Conservation (phyloP, 805 yeast genomes). For the Naumovozyma baii region DNA sequence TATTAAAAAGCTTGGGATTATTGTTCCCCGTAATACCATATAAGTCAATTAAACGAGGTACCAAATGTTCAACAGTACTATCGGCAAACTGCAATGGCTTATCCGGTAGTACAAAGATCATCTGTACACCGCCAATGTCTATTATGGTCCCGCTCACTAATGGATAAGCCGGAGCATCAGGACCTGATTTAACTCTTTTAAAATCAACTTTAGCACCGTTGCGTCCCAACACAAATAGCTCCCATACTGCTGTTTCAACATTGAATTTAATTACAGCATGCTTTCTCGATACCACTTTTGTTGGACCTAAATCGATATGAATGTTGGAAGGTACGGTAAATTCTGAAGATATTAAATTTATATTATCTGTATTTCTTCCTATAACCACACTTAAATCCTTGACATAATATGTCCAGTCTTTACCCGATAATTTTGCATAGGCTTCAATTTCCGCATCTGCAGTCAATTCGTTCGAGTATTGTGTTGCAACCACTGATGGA, state of each 20-base stretch:
- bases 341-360: background rate
- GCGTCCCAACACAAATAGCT: constrained; percentile 69
- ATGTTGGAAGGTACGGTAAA: background rate
- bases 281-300: constrained; percentile 86
- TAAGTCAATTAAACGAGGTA: constrained; percentile 23
- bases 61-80: constrained; percentile 26
- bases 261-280: constrained; percentile 83
- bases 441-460: constrained; percentile 74
- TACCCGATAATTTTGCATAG: constrained; percentile 89
- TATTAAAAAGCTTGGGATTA: constrained; percentile 8
- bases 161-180: constrained; percentile 38
- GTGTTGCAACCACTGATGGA: constrained; percentile 62
- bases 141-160: constrained; percentile 76
- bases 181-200: constrained; percentile 35
- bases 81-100: constrained; percentile 56
- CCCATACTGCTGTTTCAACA: constrained; percentile 68
- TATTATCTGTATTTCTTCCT: constrained; percentile 63
- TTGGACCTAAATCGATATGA: constrained; percentile 82
- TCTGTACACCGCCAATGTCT: constrained; percentile 94
- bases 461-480: constrained; percentile 60
- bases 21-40: constrained; percentile 18
- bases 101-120: constrained; percentile 96
- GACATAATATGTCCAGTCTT: constrained; percentile 88
- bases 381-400: constrained; percentile 62
- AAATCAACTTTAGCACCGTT: constrained; percentile 91